Evolutionary conservation across 768 basidiomycete genomes (phyloP), one percentile per base, ranked within the genome.

Genomic region (Asterophora lycoperdoides): DNA sequence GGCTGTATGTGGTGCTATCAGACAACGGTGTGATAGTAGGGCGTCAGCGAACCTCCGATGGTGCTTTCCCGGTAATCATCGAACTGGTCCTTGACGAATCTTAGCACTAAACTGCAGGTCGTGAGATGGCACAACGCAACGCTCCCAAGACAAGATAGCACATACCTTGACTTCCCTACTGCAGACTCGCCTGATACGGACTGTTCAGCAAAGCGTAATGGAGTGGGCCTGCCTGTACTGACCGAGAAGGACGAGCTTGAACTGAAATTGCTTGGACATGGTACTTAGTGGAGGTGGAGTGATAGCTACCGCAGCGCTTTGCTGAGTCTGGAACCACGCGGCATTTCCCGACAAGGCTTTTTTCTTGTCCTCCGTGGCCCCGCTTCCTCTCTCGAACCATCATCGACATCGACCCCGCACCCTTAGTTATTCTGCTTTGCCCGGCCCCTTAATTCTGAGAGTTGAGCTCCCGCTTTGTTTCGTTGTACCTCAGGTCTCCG

Each of bases 171-270:
- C 77, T 99, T 99, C 44, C 96, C 96, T 42, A 99, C 96, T 37
- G 96, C 95, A 34, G 90, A 93, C 75, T 97, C 94, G 60, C 94
- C 93, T 96, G 62, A 20, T 38, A 19, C 51, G 50, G 40, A 11
- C 48, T 46, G 9, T 55, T 63, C 30, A 58, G 54, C 46, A 19
- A 17, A 33, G 38, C 35, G 11, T 18, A n/a, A 18, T 30, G 13
- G 10, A 29, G 17, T 37, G 36, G 8, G 17, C 13, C 44, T 53
- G 18, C n/a, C 17, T 29, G 15, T 11, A 72, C 79, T 55, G 53
- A 90, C 96, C 96, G 54, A 97, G 81, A 39, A 97, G 81, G 55
- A 97, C 95, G 57, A 98, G 87, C 68, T 97, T 97, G 76, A 95
- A 96, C 69, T 92, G 90, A 58, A 79, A 89, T 71, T 93, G 90